Conservation (phyloP, 2,329 filamentous ascomycete genomes). For the Chalaropsis thielavioides region DNA sequence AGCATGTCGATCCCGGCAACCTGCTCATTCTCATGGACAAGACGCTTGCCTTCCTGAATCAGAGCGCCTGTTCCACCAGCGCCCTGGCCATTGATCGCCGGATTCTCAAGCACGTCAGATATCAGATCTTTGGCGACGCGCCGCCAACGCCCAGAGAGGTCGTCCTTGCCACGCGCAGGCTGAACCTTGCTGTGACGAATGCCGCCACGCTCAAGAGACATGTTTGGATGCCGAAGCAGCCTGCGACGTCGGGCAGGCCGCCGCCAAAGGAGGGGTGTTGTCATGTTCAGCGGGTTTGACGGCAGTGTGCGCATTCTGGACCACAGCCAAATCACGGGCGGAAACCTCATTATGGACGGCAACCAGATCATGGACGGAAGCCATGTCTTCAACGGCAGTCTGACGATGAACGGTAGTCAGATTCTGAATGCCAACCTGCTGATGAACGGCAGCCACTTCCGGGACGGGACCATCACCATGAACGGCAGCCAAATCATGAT, state of each 20-base stretch:
- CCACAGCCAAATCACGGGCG: background rate
- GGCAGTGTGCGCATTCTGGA: background rate
- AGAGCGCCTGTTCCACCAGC: constrained; percentile 58
- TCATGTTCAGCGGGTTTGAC: background rate
- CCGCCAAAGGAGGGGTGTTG: background rate
- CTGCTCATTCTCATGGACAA: constrained; percentile 49
- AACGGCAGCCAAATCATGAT: background rate
- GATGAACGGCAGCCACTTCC: background rate
- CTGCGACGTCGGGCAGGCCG: background rate
- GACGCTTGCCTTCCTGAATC: constrained; percentile 62
- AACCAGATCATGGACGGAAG: background rate
- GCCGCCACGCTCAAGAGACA: background rate
- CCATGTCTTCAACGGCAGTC: background rate
- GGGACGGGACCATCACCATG: background rate
- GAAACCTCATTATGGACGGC: background rate
- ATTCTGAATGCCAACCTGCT: background rate
- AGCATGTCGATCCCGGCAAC: constrained; percentile 40
- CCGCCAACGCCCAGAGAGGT: background rate
- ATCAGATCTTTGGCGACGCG: constrained; percentile 29
- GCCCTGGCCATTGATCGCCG: constrained; percentile 58
- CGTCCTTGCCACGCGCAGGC: background rate
- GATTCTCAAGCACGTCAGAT: constrained; percentile 48
- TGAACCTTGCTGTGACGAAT: constrained; percentile 12
- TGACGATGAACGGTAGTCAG: background rate
- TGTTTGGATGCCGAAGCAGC: background rate